phyloP scores from a whole-genome alignment of 163 green algal genomes.

The Volvox carteri region DNA sequence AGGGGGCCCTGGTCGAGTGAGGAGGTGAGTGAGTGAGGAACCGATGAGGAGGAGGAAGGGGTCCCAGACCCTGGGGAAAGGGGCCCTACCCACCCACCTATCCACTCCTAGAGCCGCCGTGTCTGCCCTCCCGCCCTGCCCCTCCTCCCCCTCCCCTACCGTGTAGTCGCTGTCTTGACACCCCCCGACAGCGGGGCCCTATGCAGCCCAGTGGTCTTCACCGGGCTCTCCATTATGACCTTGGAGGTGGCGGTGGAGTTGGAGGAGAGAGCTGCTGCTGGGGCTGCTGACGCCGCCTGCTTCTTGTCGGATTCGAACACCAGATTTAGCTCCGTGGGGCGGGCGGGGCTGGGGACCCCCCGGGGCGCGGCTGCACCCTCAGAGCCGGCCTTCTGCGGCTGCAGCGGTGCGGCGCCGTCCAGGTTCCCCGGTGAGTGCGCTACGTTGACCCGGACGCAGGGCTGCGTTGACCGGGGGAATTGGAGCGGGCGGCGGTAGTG shows the following conservation, averaged over 20 bases:
- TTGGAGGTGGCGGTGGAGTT: background rate
- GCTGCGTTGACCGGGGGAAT: background rate
- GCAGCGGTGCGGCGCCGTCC: background rate
- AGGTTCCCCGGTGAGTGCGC: background rate
- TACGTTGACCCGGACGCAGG: background rate
- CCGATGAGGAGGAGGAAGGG: no score
- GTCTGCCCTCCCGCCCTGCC: no score
- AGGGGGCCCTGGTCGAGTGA: no score
- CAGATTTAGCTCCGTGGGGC: slow-evolving; percentile 3
- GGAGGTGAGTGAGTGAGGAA: background rate
- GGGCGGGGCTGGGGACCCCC: background rate
- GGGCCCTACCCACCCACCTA: no score
- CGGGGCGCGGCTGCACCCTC: background rate
- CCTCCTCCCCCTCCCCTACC: slow-evolving; percentile 63
- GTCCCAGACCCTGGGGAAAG: no score
- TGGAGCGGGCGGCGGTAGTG: no score
- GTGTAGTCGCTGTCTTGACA: slow-evolving; percentile 90
- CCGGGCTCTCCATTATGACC: slow-evolving; percentile 49
- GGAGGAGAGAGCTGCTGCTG: background rate
- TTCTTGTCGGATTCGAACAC: slow-evolving; percentile 46
- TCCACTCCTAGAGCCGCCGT: no score
- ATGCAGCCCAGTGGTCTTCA: slow-evolving; percentile 81
- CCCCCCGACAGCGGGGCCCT: slow-evolving; percentile 88
- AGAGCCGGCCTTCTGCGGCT: slow-evolving; percentile 13
- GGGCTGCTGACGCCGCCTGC: background rate